Conservation (phyloP, 257 asterid species). For the Solanum piurae region DNA sequence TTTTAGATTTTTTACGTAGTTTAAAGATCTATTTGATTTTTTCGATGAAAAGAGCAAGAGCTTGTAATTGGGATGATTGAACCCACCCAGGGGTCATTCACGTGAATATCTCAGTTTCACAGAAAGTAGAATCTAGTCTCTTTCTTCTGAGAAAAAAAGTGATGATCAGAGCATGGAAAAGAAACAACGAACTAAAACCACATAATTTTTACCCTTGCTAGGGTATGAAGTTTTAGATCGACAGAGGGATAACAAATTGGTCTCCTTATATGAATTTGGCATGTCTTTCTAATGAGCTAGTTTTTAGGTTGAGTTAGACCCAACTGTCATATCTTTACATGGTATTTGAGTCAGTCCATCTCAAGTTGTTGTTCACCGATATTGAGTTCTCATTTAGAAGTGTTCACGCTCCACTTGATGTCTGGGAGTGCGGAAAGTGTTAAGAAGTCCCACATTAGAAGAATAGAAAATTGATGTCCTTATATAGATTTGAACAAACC, state of each 20-base stretch:
- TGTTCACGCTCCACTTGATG: neutral
- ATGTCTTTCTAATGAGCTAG: too few relatives aligned
- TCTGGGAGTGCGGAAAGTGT: neutral
- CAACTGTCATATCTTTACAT: too few relatives aligned
- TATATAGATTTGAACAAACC: too few relatives aligned
- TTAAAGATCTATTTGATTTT: neutral
- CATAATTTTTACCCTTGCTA: neutral
- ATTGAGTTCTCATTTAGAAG: neutral
- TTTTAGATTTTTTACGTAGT: too few relatives aligned
- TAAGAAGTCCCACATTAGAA: neutral
- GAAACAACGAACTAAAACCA: neutral
- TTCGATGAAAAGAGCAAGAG: too few relatives aligned
- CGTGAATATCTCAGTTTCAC: neutral
- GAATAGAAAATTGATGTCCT: too few relatives aligned
- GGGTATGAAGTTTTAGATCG: too few relatives aligned
- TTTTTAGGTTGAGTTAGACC: too few relatives aligned
- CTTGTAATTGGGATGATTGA: neutral
- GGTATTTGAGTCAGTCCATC: too few relatives aligned
- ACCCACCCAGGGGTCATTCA: neutral
- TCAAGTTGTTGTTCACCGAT: neutral
- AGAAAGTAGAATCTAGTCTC: neutral
- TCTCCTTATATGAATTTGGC: fast-evolving
- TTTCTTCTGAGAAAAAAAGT: neutral
- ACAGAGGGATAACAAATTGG: fast-evolving
- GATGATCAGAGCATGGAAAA: neutral